These are phyloP conservation scores for Gliomastix tumulicola DNA, from an alignment of 2,329 filamentous ascomycete species.

Conservation along the genomic window DNA sequence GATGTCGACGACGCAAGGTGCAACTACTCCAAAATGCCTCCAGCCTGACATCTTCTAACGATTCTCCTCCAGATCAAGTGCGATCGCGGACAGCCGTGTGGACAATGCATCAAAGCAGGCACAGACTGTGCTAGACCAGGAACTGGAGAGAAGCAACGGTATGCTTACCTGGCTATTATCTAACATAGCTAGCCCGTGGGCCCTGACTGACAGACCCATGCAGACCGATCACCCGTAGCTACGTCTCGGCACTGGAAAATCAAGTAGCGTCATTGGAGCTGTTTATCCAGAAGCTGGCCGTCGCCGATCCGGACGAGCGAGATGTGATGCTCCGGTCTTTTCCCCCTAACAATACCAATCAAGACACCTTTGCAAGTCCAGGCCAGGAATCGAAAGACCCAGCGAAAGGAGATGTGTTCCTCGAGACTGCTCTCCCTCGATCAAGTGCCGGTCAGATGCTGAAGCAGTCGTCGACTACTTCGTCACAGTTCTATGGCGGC, in stretches of 20 bases:
- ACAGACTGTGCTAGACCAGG: conserved; percentile 30
- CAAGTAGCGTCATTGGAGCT: conserved; percentile 37
- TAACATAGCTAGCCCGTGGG: conserved; percentile 2
- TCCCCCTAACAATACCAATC: neutral
- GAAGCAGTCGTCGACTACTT: conserved; percentile 29
- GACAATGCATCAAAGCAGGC: conserved; percentile 34
- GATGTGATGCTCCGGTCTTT: conserved; percentile 27
- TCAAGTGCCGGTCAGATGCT: conserved; percentile 25
- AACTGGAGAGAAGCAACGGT: conserved; percentile 35
- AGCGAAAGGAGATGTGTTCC: no score
- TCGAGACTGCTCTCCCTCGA: conserved; percentile 18
- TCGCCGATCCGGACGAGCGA: conserved; percentile 27
- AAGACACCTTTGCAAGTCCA: no score
- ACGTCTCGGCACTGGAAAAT: conserved; percentile 39
- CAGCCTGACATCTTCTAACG: no score
- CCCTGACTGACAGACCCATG: neutral
- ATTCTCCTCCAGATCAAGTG: conserved; percentile 37
- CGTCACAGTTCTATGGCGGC: conserved; percentile 39
- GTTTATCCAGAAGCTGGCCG: conserved; percentile 34
- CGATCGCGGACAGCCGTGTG: conserved; percentile 42
- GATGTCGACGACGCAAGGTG: conserved; percentile 36
- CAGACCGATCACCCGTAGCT: conserved; percentile 21
- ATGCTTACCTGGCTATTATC: no score
- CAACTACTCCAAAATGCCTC: no score
- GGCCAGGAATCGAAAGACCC: no score